phyloP scores from a whole-genome alignment of 2,329 filamentous ascomycete species.

The Rhynchosporium graminicola region DNA sequence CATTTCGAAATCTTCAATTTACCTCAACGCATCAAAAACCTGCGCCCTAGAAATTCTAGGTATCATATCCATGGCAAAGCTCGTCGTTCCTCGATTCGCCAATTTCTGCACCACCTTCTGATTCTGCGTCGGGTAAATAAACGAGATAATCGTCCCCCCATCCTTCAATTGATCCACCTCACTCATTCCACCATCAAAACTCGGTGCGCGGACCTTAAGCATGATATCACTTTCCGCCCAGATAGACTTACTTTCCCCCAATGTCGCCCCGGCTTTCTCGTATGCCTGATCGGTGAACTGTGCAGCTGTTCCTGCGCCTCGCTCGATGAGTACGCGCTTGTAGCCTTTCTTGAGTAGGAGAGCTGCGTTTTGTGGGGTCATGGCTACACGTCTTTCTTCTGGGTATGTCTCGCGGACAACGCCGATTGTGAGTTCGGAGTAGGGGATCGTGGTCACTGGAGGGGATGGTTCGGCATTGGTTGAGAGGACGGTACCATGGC shows the following conservation, averaged over 20 bases:
- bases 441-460: conserved; percentile 51
- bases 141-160: conserved; percentile 76
- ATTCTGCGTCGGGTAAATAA: conserved; percentile 82
- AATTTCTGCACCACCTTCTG: conserved; percentile 72
- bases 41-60: conserved; percentile 87
- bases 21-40: conserved; percentile 76
- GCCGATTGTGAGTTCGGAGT: conserved; percentile 72
- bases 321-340: conserved; percentile 73
- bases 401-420: conserved; percentile 78
- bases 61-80: conserved; percentile 92
- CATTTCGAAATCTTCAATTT: conserved; percentile 10
- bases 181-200: conserved; percentile 54
- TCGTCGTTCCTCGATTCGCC: conserved; percentile 68
- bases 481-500: conserved; percentile 25
- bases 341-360: conserved; percentile 86
- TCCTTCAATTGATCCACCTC: conserved; percentile 70
- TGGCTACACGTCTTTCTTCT: conserved; percentile 78
- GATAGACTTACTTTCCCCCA: conserved; percentile 68
- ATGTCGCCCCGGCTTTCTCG: conserved; percentile 72
- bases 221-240: conserved; percentile 78
- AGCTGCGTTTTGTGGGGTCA: conserved; percentile 81
- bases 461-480: conserved; percentile 24
- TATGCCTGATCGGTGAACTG: conserved; percentile 80
- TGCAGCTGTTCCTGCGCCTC: conserved; percentile 74
- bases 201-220: conserved; percentile 80